Base-by-base conservation (phyloP, 2,329 filamentous ascomycete genomes). In the Paecilomyces sp. region DNA sequence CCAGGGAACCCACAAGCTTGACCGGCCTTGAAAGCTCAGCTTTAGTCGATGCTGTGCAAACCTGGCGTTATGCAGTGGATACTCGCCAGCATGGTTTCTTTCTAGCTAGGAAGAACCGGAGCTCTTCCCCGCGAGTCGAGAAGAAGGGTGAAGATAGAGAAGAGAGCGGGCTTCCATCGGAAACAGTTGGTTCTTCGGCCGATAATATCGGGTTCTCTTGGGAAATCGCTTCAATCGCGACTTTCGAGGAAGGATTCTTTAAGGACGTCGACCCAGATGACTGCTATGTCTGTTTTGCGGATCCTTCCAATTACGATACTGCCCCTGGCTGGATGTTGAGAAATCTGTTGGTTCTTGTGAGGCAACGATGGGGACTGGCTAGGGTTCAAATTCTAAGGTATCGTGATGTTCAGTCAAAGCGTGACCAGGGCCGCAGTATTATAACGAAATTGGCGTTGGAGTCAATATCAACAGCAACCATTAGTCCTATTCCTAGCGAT, bases 311-410 rank as follows among this genome's bases (percentile, higher is more conserved):
- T 22, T 97, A 96, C 70, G 80, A 87, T 0, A 85, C 90, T 61
- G 89, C 92, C 55, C 93, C 94, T 1, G 92, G 92, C 0, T 99
- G 94, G 94, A 91, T 93, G 72, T 77, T 99, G 55, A 84, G 94
- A 57, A 99, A 99, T 69, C 81, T 97, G 1, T 80, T 99, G 18
- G 84, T 96, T 3, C 81, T 99, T 24, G 85, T 97, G 15, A 85
- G 91, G 59, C 88, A 93, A 65, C 84, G 92, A 18, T 99, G 91
- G 80, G 85, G 85, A 57, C 79, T 96, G 57, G 82, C 83, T 61
- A 87, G 88, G 62, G 87, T 90, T 30, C 92, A 96, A 68, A 87
- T 99, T 36, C 78, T 99, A 53, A 94, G 93, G 70, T 99, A 96
- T 73, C 85, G 94, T 63, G 94, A 97, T 69, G 88, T 88, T 1